Base-by-base conservation (phyloP, 164 flowering plant genomes). In the Hamamelis virginiana region DNA sequence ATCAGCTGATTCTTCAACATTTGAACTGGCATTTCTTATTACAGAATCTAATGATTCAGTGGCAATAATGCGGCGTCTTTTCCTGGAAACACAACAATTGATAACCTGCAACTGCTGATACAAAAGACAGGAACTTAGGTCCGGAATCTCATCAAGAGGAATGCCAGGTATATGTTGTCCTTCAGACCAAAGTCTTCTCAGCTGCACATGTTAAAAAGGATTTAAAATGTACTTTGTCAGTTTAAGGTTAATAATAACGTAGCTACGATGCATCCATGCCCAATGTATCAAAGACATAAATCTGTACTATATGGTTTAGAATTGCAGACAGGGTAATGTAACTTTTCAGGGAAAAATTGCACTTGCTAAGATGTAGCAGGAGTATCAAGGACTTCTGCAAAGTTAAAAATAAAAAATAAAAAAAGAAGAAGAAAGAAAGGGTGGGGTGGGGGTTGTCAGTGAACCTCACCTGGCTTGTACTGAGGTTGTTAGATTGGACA, bases 101-200 rank as follows among this genome's bases (percentile, higher is more conserved):
- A 95, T 88, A 69, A 91, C 96, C 78, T 95, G 97, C 73, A 95
- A 76, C 72, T 86, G 88, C 80, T 95, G 98, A 75, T 95, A 85
- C 64, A 95, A 65, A 66, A 92, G 96, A 74, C 98, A 92, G 58
- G 77, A 89, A 67, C 84, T 81, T 28, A 95, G 74, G 77, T 95
- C 97, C 51, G 97, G 97, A 76, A 73, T 71, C 65, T 82, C 91
- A 81, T 92, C 92, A 28, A 60, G 62, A 38, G 97, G 97, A 65
- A 91, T 81, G 47, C 83, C 85, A 66, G 96, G 96, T 65, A 95
- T 68, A 69, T 90, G 80, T 69, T 84, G 83, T 72, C 72, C 97
- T 78, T 88, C 91, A 70, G 63, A 80, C 97, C 98, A 95, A 66
- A 86, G 81, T 82, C 87, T 84, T 80, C 86, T 84, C 77, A 95